Percentiles rank a stretch among this genome's conserved stretches.
These are phyloP conservation scores for Aspergillus nidulans DNA, from an alignment of 495 filamentous ascomycete genomes.

Conservation along the genomic window DNA sequence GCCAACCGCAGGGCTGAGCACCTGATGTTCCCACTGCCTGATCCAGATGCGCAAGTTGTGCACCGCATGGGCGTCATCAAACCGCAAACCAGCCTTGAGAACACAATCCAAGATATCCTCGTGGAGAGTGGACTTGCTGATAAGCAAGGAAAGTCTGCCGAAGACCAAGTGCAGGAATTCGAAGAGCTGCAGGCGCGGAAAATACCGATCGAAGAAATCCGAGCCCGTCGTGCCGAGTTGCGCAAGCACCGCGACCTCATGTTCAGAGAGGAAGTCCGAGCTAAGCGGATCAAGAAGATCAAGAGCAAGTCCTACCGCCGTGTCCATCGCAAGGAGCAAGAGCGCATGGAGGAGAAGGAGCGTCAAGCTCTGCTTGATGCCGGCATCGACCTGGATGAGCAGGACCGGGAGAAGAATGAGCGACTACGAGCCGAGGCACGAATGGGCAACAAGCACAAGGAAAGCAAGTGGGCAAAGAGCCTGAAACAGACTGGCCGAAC, in stretches of 20 bases:
- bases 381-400: slow-evolving; percentile 66
- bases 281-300: slow-evolving; percentile 96
- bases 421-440: slow-evolving; percentile 77
- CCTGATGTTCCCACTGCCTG: slow-evolving; percentile 80
- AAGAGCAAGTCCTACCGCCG: slow-evolving; percentile 92
- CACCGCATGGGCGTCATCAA: slow-evolving; percentile 44
- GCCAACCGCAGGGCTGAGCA: slow-evolving; percentile 89
- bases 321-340: slow-evolving; percentile 82
- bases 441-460: slow-evolving; percentile 82
- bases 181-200: slow-evolving; percentile 66
- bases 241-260: slow-evolving; percentile 77
- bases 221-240: slow-evolving; percentile 67
- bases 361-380: slow-evolving; percentile 62
- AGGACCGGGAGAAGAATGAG: slow-evolving; percentile 75
- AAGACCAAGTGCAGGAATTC: slow-evolving; percentile 61
- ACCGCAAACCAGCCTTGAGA: slow-evolving; percentile 77
- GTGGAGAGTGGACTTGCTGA: slow-evolving; percentile 76
- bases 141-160: slow-evolving; percentile 53
- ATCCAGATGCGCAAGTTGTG: slow-evolving; percentile 54
- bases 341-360: slow-evolving; percentile 67
- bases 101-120: slow-evolving; percentile 77
- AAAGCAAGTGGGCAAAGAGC: slow-evolving; percentile 93
- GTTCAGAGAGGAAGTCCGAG: slow-evolving; percentile 83
- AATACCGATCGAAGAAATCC: slow-evolving; percentile 65
- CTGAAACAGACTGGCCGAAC: slow-evolving; percentile 73